Evolutionary conservation across 73 alveolate species (phyloP), one percentile per base, ranked within the genome.

Genomic region (Paramecium caudatum): DNA sequence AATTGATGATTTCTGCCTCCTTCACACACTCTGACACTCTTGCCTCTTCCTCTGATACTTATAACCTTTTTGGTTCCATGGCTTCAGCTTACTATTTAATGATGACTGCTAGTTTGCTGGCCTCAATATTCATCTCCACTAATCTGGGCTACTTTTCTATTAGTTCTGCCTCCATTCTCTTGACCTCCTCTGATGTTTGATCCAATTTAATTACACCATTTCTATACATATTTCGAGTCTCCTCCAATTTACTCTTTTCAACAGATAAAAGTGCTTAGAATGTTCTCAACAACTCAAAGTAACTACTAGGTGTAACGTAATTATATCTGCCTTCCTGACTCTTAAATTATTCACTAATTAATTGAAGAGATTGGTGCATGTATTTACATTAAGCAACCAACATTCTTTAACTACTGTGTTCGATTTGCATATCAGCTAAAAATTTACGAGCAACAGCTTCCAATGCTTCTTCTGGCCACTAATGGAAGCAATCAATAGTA

Each of bases 301-400:
- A 96, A 43, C 97, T 93, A 34, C 98, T 95, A 0, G 99, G 99
- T 47, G 99, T 96, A 43, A 96, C 96, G 90, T 96, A 96, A 41
- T 94, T 95, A 82, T 93, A 94, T 50, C 99, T 80, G 91, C 98
- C 94, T 47, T 95, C 95, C 82, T 96, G 96, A 25, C 92, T 94
- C 47, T 92, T 63, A 83, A 92, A 97, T 81, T 93, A 82, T 16
- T 87, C 82, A 4, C 98, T 92, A 21, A 93, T 91, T 41, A 50
- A 90, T 74, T 94, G 94, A 21, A 94, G 98, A 41, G 96, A 78
- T 90, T 95, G 90, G 94, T 97, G 99, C 63, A 97, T 82, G 48
- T 63, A 81, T 33, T 83, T 83, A 30, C 92, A 48, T 37, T 65
- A 36, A 5, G 80, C 82, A 3, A 83, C 92, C 30, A 83, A 33